phyloP scores from a whole-genome alignment of 2,329 filamentous ascomycete genomes.

The Curvularia eragrostidis region DNA sequence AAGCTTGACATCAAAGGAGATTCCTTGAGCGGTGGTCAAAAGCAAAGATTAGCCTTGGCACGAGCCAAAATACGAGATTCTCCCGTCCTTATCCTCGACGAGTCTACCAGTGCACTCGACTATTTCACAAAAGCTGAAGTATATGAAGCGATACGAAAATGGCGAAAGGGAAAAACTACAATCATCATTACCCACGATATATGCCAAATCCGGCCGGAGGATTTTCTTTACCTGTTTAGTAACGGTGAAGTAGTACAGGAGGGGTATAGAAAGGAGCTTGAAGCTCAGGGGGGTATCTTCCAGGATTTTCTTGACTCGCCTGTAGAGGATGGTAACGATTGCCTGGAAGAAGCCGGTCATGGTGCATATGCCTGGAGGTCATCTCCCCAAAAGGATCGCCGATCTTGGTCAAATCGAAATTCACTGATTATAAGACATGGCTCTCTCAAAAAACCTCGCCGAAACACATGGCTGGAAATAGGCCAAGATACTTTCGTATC shows the following conservation, averaged over 20 bases:
- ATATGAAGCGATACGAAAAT: slow-evolving; percentile 76
- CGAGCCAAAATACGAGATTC: slow-evolving; percentile 78
- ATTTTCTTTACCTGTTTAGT: slow-evolving; percentile 83
- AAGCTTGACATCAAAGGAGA: slow-evolving; percentile 72
- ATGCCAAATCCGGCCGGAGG: slow-evolving; percentile 71
- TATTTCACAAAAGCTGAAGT: slow-evolving; percentile 70
- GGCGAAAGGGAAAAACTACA: slow-evolving; percentile 83
- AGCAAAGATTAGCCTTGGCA: slow-evolving; percentile 80
- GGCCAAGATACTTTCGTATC: neutral
- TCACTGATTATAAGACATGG: neutral
- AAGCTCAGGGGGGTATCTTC: slow-evolving; percentile 55
- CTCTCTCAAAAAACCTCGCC: neutral
- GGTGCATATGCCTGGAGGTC: neutral
- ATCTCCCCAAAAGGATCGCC: neutral
- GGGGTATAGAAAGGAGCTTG: slow-evolving; percentile 67
- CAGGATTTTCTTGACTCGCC: slow-evolving; percentile 39
- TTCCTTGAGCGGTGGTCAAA: slow-evolving; percentile 82
- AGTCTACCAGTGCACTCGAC: slow-evolving; percentile 86
- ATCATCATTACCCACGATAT: slow-evolving; percentile 94
- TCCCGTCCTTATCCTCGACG: slow-evolving; percentile 83
- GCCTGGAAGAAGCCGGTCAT: slow-evolving; percentile 14
- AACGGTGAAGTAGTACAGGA: slow-evolving; percentile 71
- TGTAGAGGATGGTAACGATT: slow-evolving; percentile 13
- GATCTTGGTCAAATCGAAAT: neutral
- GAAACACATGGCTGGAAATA: slow-evolving; percentile 1